Conservation (phyloP, 2,329 filamentous ascomycete species). For the Colletotrichum costaricense region DNA sequence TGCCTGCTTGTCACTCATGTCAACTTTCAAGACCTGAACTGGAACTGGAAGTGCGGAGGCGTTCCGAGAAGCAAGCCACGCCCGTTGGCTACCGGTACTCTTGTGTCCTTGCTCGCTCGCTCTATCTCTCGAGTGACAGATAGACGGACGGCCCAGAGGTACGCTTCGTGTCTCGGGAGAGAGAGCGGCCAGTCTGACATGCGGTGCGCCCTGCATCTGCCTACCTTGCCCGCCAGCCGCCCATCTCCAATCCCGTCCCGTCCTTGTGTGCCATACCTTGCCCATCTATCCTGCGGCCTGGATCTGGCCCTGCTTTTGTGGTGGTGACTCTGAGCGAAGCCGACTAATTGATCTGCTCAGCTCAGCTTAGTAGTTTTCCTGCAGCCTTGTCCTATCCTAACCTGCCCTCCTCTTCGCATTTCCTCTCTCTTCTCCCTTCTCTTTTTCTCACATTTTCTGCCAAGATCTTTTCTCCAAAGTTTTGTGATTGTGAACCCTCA, state of each 20-base stretch:
- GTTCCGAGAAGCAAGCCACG: constrained; percentile 1
- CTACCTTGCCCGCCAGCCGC: constrained; percentile 7
- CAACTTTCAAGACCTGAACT: background rate
- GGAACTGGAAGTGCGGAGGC: background rate
- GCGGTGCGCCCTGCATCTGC: constrained; percentile 28
- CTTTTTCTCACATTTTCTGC: background rate
- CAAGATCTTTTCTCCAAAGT: background rate
- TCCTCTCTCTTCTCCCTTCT: background rate
- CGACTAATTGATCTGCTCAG: background rate
- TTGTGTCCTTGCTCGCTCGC: too few relatives aligned
- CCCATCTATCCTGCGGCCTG: constrained; percentile 13
- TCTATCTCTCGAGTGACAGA: background rate
- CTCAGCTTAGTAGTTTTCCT: constrained; percentile 7
- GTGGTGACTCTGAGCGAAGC: constrained; percentile 15
- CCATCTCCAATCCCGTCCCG: background rate
- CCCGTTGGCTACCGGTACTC: background rate
- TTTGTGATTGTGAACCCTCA: background rate
- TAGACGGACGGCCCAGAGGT: background rate
- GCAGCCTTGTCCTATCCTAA: background rate
- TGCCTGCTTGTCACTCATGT: background rate
- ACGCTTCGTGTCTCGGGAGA: constrained; percentile 17
- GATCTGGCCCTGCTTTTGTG: constrained; percentile 8
- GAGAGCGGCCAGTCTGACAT: constrained; percentile 15
- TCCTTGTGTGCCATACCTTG: background rate
- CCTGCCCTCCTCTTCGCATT: background rate